These are phyloP conservation scores for Neolentinus lepideus DNA, from an alignment of 1,284 basidiomycete genomes.

Conservation along the genomic window DNA sequence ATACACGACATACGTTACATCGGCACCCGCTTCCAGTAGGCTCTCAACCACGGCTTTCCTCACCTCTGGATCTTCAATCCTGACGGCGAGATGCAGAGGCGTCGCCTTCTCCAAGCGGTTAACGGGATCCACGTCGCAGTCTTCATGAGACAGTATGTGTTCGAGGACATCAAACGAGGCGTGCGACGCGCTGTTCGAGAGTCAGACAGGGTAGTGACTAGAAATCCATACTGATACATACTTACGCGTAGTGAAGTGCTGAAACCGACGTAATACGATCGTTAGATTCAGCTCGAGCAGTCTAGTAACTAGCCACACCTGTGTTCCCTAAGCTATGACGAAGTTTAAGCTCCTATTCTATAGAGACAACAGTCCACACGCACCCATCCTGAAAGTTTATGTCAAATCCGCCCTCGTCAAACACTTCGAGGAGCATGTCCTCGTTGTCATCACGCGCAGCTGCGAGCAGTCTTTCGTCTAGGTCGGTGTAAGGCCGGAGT, in stretches of 20 bases:
- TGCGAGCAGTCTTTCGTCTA: slow-evolving; percentile 69
- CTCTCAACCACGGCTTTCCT: slow-evolving; percentile 50
- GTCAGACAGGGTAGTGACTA: neutral
- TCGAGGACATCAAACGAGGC: slow-evolving; percentile 64
- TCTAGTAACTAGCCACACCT: slow-evolving; percentile 29
- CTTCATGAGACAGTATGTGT: slow-evolving; percentile 65
- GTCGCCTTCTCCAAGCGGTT: slow-evolving; percentile 74
- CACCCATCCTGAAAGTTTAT: slow-evolving; percentile 78
- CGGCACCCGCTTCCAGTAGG: slow-evolving; percentile 73
- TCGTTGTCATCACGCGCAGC: slow-evolving; percentile 75
- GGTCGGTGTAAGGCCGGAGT: neutral
- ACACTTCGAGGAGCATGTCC: slow-evolving; percentile 56
- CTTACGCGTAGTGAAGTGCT: slow-evolving; percentile 82
- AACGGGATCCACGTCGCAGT: slow-evolving; percentile 79
- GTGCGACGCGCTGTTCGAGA: slow-evolving; percentile 34
- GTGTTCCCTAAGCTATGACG: slow-evolving; percentile 63
- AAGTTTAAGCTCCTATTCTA: neutral
- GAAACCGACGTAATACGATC: slow-evolving; percentile 4
- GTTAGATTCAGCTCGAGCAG: neutral
- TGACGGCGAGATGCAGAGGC: slow-evolving; percentile 77
- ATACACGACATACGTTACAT: slow-evolving; percentile 46
- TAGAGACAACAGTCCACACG: neutral
- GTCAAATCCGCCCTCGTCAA: slow-evolving; percentile 51
- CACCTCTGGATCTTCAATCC: slow-evolving; percentile 52
- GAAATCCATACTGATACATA: slow-evolving; percentile 13